Conservation (phyloP, 2,329 filamentous ascomycete species). For the Venturia nashicola region DNA sequence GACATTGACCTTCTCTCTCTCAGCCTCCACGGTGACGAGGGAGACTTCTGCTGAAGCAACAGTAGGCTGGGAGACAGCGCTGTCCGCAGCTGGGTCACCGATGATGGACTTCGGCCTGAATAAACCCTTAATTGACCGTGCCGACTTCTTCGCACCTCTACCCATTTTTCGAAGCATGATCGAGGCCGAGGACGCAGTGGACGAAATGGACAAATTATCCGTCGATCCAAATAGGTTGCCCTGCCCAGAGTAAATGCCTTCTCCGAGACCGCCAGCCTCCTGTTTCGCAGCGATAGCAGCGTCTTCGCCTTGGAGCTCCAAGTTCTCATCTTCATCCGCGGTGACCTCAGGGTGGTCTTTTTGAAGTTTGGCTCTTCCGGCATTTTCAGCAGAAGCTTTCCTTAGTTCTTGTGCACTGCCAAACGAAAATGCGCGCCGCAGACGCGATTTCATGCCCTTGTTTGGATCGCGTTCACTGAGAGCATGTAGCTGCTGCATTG, state of each 20-base stretch:
- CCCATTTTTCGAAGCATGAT: conserved; percentile 99
- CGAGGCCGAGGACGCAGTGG: conserved; percentile 78
- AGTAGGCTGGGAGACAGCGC: conserved; percentile 2
- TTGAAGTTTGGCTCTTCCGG: conserved; percentile 13
- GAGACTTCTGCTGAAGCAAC: conserved; percentile 55
- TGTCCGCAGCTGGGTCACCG: conserved; percentile 61
- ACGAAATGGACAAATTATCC: conserved; percentile 86
- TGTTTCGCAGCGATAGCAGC: conserved; percentile 84
- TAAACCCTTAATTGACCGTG: conserved; percentile 79
- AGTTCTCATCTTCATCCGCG: conserved; percentile 29
- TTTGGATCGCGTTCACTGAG: conserved; percentile 69
- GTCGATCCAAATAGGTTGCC: conserved; percentile 84
- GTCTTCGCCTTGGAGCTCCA: conserved; percentile 64
- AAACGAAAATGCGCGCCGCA: conserved; percentile 90
- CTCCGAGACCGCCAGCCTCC: conserved; percentile 82
- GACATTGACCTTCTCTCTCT: conserved; percentile 72
- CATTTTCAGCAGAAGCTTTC: conserved; percentile 53
- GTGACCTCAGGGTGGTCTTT: conserved; percentile 15
- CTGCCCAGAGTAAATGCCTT: conserved; percentile 82
- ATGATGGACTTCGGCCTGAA: conserved; percentile 91
- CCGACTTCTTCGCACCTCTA: conserved; percentile 91
- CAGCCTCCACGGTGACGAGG: conserved; percentile 91
- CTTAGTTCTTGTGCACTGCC: conserved; percentile 86
- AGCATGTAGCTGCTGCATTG: conserved; percentile 75
- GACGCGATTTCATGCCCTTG: conserved; percentile 71